A percentile compares a stretch with the other conserved stretches of the same genome.
Evolutionary conservation across 768 basidiomycete genomes (phyloP).

Genomic region (Stropharia rugosoannulata): DNA sequence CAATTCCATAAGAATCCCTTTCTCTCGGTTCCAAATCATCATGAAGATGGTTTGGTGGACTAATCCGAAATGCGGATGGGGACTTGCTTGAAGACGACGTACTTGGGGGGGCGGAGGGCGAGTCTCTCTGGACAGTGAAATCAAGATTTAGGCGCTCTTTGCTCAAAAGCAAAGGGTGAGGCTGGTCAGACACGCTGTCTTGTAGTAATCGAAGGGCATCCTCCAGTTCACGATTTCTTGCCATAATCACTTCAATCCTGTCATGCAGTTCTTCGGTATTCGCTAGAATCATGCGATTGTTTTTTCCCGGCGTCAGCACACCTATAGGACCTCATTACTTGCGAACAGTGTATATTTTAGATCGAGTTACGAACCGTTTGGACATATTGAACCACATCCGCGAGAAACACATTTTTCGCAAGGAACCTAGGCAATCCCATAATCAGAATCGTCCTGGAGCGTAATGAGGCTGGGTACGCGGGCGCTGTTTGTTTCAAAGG

Average conservation of each 20-base stretch:
- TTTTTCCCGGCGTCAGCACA: slow-evolving; percentile 55
- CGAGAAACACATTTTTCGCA: slow-evolving; percentile 78
- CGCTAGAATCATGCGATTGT: slow-evolving; percentile 62
- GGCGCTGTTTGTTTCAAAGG: slow-evolving; percentile 8
- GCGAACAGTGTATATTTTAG: slow-evolving; percentile 1
- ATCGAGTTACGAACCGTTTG: slow-evolving; percentile 51
- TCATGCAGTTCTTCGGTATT: slow-evolving; percentile 73
- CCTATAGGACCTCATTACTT: slow-evolving; percentile 30
- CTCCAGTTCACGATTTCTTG: slow-evolving; percentile 64
- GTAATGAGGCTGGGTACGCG: slow-evolving; percentile 6
- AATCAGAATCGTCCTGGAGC: neutral
- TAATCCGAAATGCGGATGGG: slow-evolving; percentile 10
- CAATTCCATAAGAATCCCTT: slow-evolving; percentile 39
- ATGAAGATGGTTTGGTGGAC: slow-evolving; percentile 10
- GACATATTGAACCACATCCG: slow-evolving; percentile 75
- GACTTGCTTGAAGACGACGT: slow-evolving; percentile 26
- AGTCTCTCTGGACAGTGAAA: slow-evolving; percentile 10
- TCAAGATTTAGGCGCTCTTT: slow-evolving; percentile 25
- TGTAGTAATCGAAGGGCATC: slow-evolving; percentile 52
- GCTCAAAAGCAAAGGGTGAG: slow-evolving; percentile 45
- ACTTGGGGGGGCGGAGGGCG: slow-evolving; percentile 14
- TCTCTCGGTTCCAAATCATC: slow-evolving; percentile 24
- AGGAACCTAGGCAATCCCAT: slow-evolving; percentile 49
- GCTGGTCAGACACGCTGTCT: slow-evolving; percentile 42
- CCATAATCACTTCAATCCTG: slow-evolving; percentile 52